Base-by-base conservation (phyloP, 306 rosid species). In the Fagus crenata region DNA sequence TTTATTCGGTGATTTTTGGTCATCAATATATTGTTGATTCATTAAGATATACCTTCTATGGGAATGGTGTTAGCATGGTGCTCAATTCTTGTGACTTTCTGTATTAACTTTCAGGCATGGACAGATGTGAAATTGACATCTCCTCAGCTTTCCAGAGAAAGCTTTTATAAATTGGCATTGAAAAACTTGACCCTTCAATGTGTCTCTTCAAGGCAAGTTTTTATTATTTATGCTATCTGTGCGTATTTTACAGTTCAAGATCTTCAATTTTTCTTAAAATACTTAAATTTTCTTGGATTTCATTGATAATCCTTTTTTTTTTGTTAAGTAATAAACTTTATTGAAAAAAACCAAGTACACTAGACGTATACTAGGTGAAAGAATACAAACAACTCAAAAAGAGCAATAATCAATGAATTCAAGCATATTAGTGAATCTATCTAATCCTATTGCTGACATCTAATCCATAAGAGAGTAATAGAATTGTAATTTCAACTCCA, bases 81-180 rank as follows among this genome's bases (percentile, higher is more conserved):
- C 46, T 72, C 15, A 71, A 32, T 51, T 8, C 69, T 54, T 78
- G 75, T n/a, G 35, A 18, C 11, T 49, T 51, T 14, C 61, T 67
- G 5, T 18, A 39, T 60, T 18, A 53, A 74, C 56, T 80, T 75
- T 78, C 90, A 92, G 98, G 86, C 87, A 65, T 95, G 97, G 97
- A 73, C 96, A 2, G 99, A 95, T 83, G 87, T 95, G 59, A 90
- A 84, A 81, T 82, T 95, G 81, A 89, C 93, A 31, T 90, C 99
- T 77, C 99, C 99, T 53, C 99, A 95, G 84, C 89, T 95, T 39
- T 80, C 80, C 63, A 92, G 99, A 88, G 93, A 89, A 84, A 85
- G 87, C 85, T 4, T 80, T 65, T 90, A 88, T 85, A 95, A 92
- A 78, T 73, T 95, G 49, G 90, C 89, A 12, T 77, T 92, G 13